These are phyloP conservation scores for Pseudopyricularia javanii DNA, from an alignment of 2,329 filamentous ascomycete genomes.

Conservation along the genomic window DNA sequence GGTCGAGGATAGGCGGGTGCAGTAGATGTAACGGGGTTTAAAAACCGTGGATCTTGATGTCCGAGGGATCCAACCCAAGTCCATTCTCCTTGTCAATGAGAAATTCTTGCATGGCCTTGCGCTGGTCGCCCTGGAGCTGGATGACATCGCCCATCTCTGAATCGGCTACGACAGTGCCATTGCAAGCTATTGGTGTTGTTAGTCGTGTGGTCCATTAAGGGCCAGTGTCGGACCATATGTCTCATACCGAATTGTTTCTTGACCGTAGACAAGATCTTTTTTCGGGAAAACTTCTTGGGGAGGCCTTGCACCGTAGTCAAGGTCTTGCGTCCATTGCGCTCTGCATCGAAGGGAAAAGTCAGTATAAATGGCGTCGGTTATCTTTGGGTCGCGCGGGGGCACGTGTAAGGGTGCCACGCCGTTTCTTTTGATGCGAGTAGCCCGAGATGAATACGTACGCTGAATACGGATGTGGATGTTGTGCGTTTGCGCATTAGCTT, in stretches of 20 bases:
- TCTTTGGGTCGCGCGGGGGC: not conserved
- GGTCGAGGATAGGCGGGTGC: conserved; percentile 8
- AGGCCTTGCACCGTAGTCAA: conserved; percentile 99
- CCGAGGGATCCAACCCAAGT: conserved; percentile 87
- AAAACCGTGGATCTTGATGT: conserved; percentile 52
- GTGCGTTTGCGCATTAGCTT: conserved; percentile 78
- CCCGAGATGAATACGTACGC: conserved; percentile 51
- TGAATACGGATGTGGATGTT: conserved; percentile 99
- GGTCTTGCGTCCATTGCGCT: conserved; percentile 99
- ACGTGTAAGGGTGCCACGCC: not conserved
- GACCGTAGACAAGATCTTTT: conserved; percentile 99
- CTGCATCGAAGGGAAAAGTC: conserved; percentile 30
- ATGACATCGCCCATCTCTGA: conserved; percentile 97
- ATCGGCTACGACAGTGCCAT: conserved; percentile 98
- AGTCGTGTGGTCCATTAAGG: conserved; percentile 26
- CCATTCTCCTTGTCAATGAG: conserved; percentile 92
- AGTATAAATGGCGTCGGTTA: not conserved
- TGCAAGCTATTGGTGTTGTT: conserved; percentile 49
- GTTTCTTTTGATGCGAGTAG: not conserved
- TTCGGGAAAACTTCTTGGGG: conserved; percentile 97
- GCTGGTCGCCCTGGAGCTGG: conserved; percentile 98
- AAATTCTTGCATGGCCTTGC: conserved; percentile 97
- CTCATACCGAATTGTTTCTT: conserved; percentile 93
- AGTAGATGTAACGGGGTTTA: not conserved
- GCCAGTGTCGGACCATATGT: not conserved